These are phyloP conservation scores for Pythium rhizo-oryzae DNA, from an alignment of 352 stramenopile genomes.

Conservation along the genomic window DNA sequence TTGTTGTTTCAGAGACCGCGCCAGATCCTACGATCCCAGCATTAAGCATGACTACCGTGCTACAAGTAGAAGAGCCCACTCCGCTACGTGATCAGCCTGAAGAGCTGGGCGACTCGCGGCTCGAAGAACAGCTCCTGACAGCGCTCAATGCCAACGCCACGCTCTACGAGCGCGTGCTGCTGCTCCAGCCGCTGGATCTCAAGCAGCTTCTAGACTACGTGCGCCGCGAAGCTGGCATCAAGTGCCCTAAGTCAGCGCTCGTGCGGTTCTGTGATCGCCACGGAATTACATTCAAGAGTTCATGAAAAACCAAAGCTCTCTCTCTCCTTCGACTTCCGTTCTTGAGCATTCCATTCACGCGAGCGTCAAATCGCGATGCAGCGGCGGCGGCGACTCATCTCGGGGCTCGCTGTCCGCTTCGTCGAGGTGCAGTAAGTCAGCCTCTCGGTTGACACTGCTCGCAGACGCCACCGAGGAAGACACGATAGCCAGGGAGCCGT, in stretches of 20 bases:
- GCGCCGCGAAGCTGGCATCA: slow-evolving; percentile 16
- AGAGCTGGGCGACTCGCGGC: background rate
- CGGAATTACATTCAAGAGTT: slow-evolving; percentile 33
- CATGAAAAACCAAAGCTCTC: slow-evolving; percentile 3
- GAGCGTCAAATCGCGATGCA: background rate
- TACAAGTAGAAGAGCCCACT: too few relatives aligned
- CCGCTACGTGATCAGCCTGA: background rate
- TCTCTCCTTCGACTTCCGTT: background rate
- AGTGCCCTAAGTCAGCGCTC: slow-evolving; percentile 27
- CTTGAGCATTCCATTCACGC: background rate
- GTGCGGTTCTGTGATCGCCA: slow-evolving; percentile 30
- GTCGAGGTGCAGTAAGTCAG: slow-evolving; percentile 22
- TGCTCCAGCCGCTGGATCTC: slow-evolving; percentile 30
- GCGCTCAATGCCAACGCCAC: slow-evolving; percentile 26
- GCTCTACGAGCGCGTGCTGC: slow-evolving; percentile 29
- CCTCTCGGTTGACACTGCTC: slow-evolving; percentile 5
- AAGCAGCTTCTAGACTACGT: slow-evolving; percentile 23
- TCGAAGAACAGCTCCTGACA: slow-evolving; percentile 24
- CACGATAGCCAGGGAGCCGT: background rate
- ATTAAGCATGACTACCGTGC: background rate
- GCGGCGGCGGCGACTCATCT: background rate
- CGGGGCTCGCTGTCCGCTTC: background rate
- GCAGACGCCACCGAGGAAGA: background rate
- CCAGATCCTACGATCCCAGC: too few relatives aligned
- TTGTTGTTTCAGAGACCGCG: background rate